These are phyloP conservation scores for Ganoderma multipileum DNA, from an alignment of 1,284 basidiomycete species.

Conservation along the genomic window DNA sequence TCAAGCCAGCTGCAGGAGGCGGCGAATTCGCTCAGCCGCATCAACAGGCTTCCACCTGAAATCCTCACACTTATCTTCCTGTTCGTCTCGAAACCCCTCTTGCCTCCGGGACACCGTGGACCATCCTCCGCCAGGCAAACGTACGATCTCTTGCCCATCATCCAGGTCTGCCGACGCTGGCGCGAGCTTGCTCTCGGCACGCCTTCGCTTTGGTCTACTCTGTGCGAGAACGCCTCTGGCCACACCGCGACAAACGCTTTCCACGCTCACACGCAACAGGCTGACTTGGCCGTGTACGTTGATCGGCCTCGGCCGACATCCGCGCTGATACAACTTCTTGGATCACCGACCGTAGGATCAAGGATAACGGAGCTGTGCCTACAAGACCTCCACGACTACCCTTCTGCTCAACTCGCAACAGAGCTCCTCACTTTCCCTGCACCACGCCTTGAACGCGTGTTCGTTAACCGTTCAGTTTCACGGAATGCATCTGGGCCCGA, in stretches of 20 bases:
- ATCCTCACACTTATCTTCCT: constrained; percentile 23
- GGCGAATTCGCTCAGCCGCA: constrained; percentile 15
- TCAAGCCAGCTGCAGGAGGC: constrained; percentile 20
- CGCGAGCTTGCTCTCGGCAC: constrained; percentile 24
- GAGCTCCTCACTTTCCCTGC: constrained; percentile 21
- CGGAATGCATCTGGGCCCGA: not conserved
- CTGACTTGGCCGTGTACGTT: constrained; percentile 18
- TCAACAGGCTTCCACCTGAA: constrained; percentile 24
- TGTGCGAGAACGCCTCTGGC: constrained; percentile 17
- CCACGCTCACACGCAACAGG: constrained; percentile 16
- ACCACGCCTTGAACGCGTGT: constrained; percentile 14
- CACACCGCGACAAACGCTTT: constrained; percentile 10
- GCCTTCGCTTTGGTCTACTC: constrained; percentile 27
- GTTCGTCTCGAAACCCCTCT: constrained; percentile 12
- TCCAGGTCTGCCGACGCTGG: constrained; percentile 29
- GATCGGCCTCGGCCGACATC: constrained; percentile 17
- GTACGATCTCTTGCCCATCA: constrained; percentile 25
- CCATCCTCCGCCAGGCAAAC: constrained; percentile 13
- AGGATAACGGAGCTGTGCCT: constrained; percentile 17
- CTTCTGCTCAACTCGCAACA: constrained; percentile 8
- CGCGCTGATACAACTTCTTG: constrained; percentile 5
- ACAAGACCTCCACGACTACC: constrained; percentile 14
- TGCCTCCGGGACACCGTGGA: not conserved
- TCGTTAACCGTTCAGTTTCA: constrained; percentile 9
- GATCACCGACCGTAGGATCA: constrained; percentile 6